Base-by-base conservation (phyloP, 345 rosid species). In the Capsella bursapastoris region DNA sequence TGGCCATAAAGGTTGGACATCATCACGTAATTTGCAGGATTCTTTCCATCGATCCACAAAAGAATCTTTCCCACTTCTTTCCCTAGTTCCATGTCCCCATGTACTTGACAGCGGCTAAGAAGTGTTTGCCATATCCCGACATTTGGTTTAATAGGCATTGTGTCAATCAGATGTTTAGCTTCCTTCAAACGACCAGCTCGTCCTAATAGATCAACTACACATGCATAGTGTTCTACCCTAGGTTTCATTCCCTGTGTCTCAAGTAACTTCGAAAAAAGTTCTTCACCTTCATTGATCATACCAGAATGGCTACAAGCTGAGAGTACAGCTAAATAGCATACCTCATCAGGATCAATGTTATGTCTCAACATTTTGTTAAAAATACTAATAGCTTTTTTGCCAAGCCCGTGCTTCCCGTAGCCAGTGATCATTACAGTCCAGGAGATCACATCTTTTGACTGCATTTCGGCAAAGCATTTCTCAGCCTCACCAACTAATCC, bases 341-440 rank as follows among this genome's bases (percentile, higher is more conserved):
- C 97, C 18, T 77, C 84, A 59, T 90, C 97, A 43, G 97, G 99
- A 64, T 87, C 86, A 61, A 86, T 71, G 7, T 78, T 48, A 22
- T 82, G 75, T 34, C 16, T 66, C 62, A 57, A 73, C 99, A 94
- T 90, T 67, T 83, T 44, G 18, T 86, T 57, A 62, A 90, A 92
- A 51, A 77, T 69, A 59, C 48, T 31, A 56, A 85, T 72, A 13
- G 97, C 97, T 66, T 83, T 83, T 74, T 61, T 50, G 11, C 93
- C 97, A 64, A 90, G 85, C 71, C 97, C 97, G 66, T 94, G 93
- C 79, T 91, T 94, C 56, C 93, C 98, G 3, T 84, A 92, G 50
- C 97, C 98, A 34, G 93, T 88, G 76, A 95, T 92, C 92, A 92
- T 81, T 18, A 84, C 82, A 2, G 99, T 92, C 97, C 97, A 95